phyloP scores from a whole-genome alignment of 768 basidiomycete species.

The Trametes sanguinea region DNA sequence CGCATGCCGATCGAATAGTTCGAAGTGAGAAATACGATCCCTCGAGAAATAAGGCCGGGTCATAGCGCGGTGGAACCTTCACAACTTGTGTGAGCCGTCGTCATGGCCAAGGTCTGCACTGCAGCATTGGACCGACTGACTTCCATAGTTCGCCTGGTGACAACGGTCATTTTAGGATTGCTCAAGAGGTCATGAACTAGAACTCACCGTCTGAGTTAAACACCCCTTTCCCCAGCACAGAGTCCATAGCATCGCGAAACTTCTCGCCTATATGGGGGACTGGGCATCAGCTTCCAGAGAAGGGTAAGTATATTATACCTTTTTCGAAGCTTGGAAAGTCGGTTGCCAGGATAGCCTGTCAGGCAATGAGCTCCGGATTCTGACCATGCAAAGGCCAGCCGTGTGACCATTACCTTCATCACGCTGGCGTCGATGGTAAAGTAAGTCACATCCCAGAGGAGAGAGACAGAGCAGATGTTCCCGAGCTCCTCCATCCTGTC shows the following conservation, averaged over 20 bases:
- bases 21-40: slow-evolving; percentile 39
- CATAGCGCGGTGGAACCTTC: slow-evolving; percentile 37
- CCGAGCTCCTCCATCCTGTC: not conserved
- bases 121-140: slow-evolving; percentile 12
- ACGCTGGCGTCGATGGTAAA: slow-evolving; percentile 1
- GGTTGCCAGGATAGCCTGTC: slow-evolving; percentile 44
- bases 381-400: too few species aligned
- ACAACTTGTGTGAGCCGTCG: not conserved
- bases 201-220: slow-evolving; percentile 55
- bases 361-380: too few species aligned
- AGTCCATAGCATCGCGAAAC: slow-evolving; percentile 35
- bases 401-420: not conserved
- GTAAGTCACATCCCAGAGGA: not conserved
- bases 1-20: slow-evolving; percentile 39
- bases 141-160: slow-evolving; percentile 34
- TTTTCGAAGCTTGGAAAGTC: slow-evolving; percentile 47
- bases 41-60: slow-evolving; percentile 41
- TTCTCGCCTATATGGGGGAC: slow-evolving; percentile 30
- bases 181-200: too few species aligned
- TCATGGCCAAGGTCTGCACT: not conserved
- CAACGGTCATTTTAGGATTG: too few species aligned
- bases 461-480: not conserved
- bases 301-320: slow-evolving; percentile 30
- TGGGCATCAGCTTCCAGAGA: not conserved
- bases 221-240: slow-evolving; percentile 53